Percentiles rank a stretch among this genome's conserved stretches.
Conservation (phyloP, 2,329 filamentous ascomycete species). For the Clonostachys sp. region DNA sequence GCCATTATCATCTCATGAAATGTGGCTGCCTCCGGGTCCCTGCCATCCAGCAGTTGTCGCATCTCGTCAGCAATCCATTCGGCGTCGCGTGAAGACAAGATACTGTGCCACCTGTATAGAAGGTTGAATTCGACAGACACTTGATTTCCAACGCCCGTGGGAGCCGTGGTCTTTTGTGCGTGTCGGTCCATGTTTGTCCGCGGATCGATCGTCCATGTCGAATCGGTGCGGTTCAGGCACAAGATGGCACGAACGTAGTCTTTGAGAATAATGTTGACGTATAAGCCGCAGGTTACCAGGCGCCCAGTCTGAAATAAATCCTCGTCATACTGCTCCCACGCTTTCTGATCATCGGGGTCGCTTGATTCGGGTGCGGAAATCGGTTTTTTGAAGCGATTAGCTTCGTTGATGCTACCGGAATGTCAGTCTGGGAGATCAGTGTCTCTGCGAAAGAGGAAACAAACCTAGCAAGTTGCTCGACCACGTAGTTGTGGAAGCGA, state of each 20-base stretch:
- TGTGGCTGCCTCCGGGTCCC: slow-evolving; percentile 50
- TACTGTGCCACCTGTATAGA: slow-evolving; percentile 83
- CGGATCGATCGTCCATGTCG: slow-evolving; percentile 78
- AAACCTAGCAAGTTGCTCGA: slow-evolving; percentile 62
- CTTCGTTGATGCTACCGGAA: slow-evolving; percentile 70
- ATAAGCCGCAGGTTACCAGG: slow-evolving; percentile 69
- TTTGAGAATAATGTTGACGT: slow-evolving; percentile 72
- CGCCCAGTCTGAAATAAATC: slow-evolving; percentile 77
- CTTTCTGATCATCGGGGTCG: slow-evolving; percentile 27
- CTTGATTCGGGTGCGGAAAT: slow-evolving; percentile 41
- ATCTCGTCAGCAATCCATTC: slow-evolving; percentile 74
- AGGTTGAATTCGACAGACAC: slow-evolving; percentile 88
- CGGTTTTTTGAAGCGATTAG: slow-evolving; percentile 71
- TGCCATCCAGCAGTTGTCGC: slow-evolving; percentile 47
- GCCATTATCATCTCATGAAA: slow-evolving; percentile 57
- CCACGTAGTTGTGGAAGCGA: slow-evolving; percentile 84
- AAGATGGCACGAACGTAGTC: slow-evolving; percentile 78
- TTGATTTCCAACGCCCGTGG: slow-evolving; percentile 72
- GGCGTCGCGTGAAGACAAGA: slow-evolving; percentile 70
- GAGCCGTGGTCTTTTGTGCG: slow-evolving; percentile 46
- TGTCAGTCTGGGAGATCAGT: not conserved
- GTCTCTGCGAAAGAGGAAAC: not conserved
- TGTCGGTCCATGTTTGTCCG: slow-evolving; percentile 60
- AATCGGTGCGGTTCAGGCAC: slow-evolving; percentile 54
- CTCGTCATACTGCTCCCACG: slow-evolving; percentile 68